phyloP scores from a whole-genome alignment of 2,329 filamentous ascomycete genomes.

The Colletotrichum falcatum region DNA sequence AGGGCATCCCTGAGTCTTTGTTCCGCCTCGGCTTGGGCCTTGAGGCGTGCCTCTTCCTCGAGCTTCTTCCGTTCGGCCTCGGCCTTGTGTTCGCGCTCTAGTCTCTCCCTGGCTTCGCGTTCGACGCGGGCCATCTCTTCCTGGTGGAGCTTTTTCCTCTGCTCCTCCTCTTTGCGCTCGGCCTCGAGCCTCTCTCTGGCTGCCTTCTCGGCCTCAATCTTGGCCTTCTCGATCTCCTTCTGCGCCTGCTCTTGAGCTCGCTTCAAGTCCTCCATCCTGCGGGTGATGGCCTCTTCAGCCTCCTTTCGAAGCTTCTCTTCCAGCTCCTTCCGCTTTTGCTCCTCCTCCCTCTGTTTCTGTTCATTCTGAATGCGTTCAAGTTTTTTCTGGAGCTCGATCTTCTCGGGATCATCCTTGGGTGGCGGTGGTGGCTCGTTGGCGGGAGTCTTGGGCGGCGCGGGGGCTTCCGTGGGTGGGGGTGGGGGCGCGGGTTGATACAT shows the following conservation, averaged over 20 bases:
- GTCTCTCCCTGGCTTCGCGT: slow-evolving; percentile 52
- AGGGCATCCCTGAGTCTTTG: slow-evolving; percentile 46
- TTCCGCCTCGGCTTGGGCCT: slow-evolving; percentile 56
- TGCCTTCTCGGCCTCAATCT: slow-evolving; percentile 58
- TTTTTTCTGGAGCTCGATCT: slow-evolving; percentile 71
- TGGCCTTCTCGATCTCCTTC: slow-evolving; percentile 61
- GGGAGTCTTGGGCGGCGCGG: slow-evolving; percentile 52
- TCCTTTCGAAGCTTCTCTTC: slow-evolving; percentile 60
- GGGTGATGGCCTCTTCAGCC: slow-evolving; percentile 58
- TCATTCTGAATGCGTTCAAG: slow-evolving; percentile 63
- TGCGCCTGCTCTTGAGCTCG: slow-evolving; percentile 59
- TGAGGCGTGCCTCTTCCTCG: slow-evolving; percentile 55
- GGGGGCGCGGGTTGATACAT: slow-evolving; percentile 56
- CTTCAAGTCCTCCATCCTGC: slow-evolving; percentile 55
- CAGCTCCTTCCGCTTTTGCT: slow-evolving; percentile 57
- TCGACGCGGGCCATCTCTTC: slow-evolving; percentile 50
- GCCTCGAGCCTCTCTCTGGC: slow-evolving; percentile 60
- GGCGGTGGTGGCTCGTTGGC: slow-evolving; percentile 55
- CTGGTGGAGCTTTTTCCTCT: slow-evolving; percentile 53
- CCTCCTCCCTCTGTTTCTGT: slow-evolving; percentile 59
- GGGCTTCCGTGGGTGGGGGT: slow-evolving; percentile 57
- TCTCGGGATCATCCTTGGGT: slow-evolving; percentile 66
- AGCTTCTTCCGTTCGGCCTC: slow-evolving; percentile 56
- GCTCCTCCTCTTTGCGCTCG: slow-evolving; percentile 59
- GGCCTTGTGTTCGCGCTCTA: slow-evolving; percentile 55